phyloP scores from a whole-genome alignment of 208 protist species.

The Porcisia deanei region DNA sequence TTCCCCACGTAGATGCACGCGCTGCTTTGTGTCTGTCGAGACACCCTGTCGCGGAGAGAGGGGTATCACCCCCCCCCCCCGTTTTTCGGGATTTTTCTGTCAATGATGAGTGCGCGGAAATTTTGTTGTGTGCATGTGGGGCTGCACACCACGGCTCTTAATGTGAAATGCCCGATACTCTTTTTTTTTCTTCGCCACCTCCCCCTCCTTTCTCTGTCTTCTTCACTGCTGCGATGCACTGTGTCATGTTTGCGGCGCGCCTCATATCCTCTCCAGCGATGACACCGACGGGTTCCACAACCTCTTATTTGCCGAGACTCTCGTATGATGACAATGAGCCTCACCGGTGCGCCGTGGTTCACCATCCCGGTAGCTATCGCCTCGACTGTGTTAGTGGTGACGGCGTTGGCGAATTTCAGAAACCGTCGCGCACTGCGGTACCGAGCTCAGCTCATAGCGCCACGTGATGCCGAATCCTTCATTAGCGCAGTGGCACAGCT shows the following conservation, averaged over 20 bases:
- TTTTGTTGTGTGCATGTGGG: background rate
- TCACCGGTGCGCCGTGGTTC: constrained; percentile 11
- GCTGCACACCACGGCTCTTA: background rate
- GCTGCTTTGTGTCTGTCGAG: background rate
- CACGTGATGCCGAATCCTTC: constrained; percentile 4
- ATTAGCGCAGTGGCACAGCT: background rate
- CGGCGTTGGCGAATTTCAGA: background rate
- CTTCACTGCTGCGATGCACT: background rate
- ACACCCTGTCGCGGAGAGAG: background rate
- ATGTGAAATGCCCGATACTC: background rate
- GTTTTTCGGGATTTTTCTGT: background rate
- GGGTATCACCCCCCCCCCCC: too few relatives aligned
- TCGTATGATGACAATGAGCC: background rate
- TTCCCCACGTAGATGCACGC: background rate
- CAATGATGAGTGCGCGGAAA: background rate
- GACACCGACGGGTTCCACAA: background rate
- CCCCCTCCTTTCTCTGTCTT: background rate
- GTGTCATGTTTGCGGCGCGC: background rate
- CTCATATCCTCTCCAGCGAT: background rate
- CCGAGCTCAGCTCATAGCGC: background rate
- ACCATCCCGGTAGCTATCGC: constrained; percentile 1
- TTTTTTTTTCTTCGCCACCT: background rate
- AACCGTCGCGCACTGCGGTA: constrained; percentile 7
- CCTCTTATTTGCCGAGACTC: background rate
- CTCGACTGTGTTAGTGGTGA: background rate